Conservation (phyloP, 2,329 filamentous ascomycete genomes). For the Nigrograna mackinnonii region DNA sequence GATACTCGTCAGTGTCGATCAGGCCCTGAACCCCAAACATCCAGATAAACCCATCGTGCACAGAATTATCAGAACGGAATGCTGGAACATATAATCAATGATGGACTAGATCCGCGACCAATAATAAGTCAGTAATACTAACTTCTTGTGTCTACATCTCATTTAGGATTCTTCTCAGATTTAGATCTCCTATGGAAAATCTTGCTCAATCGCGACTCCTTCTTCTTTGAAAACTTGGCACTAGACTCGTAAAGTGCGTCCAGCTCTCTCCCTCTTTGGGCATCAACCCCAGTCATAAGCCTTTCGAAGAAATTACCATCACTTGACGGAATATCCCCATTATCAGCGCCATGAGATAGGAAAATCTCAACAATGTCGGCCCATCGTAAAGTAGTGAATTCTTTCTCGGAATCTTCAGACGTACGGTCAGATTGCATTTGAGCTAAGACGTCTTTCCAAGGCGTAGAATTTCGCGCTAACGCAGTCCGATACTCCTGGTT, state of each 20-base stretch:
- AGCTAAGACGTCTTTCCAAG: neutral
- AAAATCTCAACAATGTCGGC: neutral
- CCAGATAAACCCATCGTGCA: too few species aligned
- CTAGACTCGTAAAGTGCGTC: neutral
- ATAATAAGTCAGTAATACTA: too few species aligned
- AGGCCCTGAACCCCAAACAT: too few species aligned
- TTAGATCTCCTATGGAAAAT: neutral
- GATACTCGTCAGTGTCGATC: too few species aligned
- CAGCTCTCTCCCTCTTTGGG: neutral
- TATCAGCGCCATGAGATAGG: neutral
- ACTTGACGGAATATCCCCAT: neutral
- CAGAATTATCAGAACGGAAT: too few species aligned
- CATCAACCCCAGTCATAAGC: neutral
- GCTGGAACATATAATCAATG: too few species aligned
- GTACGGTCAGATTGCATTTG: neutral
- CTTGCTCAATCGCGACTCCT: neutral
- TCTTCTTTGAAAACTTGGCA: neutral
- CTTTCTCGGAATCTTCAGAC: neutral
- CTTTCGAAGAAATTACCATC: neutral
- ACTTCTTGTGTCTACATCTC: too few species aligned
- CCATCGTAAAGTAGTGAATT: neutral
- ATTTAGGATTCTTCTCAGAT: neutral
- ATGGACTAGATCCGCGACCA: too few species aligned
- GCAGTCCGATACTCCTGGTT: neutral
- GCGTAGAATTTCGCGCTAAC: neutral